Evolutionary conservation across 1,284 basidiomycete genomes (phyloP).

Genomic region (Tremellales sp.): DNA sequence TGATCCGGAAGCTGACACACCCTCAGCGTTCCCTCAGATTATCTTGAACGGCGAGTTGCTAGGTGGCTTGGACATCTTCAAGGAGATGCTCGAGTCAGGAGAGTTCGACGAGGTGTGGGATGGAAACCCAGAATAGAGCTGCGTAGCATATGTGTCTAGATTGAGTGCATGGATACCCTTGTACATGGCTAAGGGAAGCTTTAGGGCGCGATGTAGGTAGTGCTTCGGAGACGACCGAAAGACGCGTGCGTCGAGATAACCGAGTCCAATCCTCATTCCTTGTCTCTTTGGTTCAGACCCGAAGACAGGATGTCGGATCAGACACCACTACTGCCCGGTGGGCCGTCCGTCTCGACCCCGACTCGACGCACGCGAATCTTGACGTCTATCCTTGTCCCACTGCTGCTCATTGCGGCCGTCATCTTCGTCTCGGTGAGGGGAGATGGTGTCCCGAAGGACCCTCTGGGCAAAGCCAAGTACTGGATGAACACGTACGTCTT

Average conservation of each 20-base stretch:
- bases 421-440: constrained; percentile 41
- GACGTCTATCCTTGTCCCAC: constrained; percentile 37
- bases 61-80: constrained; percentile 63
- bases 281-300: no score
- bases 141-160: background rate
- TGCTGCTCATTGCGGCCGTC: constrained; percentile 42
- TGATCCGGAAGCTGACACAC: constrained; percentile 6
- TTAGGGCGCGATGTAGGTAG: no score
- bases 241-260: no score
- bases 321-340: constrained; percentile 11
- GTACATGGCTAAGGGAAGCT: no score
- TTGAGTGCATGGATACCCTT: background rate
- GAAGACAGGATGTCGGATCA: no score
- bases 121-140: constrained; percentile 1
- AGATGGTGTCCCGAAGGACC: constrained; percentile 42
- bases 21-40: constrained; percentile 58
- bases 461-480: constrained; percentile 44
- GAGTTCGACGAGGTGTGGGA: constrained; percentile 45
- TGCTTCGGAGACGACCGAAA: background rate
- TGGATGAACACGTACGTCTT: constrained; percentile 37
- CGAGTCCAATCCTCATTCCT: no score
- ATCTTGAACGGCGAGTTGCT: constrained; percentile 81
- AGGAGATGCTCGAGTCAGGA: constrained; percentile 58
- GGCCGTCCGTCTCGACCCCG: background rate
- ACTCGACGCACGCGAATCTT: constrained; percentile 13